Conservation (phyloP, 2,329 filamentous ascomycete genomes). For the Chalaropsis thielavioides region DNA sequence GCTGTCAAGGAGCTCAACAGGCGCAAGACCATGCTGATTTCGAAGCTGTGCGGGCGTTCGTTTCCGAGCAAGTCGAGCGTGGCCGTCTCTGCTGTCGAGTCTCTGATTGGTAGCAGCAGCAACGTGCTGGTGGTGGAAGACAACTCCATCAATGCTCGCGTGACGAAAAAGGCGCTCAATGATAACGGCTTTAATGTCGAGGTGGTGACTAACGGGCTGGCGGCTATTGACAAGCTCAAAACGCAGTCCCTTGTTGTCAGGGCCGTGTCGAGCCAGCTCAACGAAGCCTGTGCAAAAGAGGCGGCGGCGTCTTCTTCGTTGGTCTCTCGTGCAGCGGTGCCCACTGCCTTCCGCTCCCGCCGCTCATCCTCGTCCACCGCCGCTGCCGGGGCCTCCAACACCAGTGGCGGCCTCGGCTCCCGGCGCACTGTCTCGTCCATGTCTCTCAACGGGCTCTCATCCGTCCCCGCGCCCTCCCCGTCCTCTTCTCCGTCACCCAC, state of each 20-base stretch:
- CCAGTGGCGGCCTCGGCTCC: not conserved
- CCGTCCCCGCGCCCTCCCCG: not conserved
- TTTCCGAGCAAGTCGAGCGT: not conserved
- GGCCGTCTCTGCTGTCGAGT: not conserved
- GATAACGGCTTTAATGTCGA: conserved; percentile 37
- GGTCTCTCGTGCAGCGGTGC: not conserved
- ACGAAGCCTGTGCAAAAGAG: not conserved
- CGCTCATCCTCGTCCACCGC: conserved; percentile 11
- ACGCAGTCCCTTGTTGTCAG: conserved; percentile 3
- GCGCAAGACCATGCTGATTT: not conserved
- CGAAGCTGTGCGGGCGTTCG: not conserved
- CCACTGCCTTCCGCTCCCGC: conserved; percentile 10
- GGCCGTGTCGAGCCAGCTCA: not conserved
- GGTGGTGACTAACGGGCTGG: conserved; percentile 42
- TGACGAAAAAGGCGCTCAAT: conserved; percentile 37
- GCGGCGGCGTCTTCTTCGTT: not conserved
- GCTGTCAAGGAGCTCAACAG: not conserved
- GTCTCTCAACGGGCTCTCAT: not conserved
- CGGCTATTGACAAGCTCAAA: conserved; percentile 37
- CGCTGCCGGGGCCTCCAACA: conserved; percentile 10
- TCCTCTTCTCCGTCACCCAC: not conserved
- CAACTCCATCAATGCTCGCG: conserved; percentile 46
- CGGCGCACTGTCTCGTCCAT: conserved; percentile 1
- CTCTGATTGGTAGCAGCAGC: conserved; percentile 20
- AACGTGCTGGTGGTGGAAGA: conserved; percentile 44